These are phyloP conservation scores for Prunus salicina DNA, from an alignment of 306 rosid species.

Conservation along the genomic window DNA sequence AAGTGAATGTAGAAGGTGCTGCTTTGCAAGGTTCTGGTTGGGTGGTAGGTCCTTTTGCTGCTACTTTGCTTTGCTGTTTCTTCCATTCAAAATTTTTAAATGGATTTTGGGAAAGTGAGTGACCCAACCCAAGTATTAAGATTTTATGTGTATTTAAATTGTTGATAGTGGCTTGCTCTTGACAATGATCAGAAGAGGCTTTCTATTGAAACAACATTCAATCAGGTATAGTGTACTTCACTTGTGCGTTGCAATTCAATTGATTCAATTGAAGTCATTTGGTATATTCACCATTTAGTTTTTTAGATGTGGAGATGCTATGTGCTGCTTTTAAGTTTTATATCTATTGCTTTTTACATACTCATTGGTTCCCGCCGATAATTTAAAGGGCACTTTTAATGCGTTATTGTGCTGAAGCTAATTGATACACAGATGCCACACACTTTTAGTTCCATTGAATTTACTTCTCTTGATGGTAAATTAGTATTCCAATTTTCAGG, in stretches of 20 bases:
- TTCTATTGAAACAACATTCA: constrained; percentile 31
- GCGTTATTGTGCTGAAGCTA: not conserved
- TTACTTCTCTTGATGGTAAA: not conserved
- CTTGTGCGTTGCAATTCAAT: not conserved
- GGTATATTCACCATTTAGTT: not conserved
- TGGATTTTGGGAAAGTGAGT: not conserved
- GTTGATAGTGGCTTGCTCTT: constrained; percentile 38
- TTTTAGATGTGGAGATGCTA: not conserved
- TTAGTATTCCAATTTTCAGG: not conserved
- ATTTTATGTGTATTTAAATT: not conserved
- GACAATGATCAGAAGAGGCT: constrained; percentile 35
- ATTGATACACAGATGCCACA: not conserved
- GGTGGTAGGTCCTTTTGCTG: constrained; percentile 59
- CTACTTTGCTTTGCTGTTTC: not conserved
- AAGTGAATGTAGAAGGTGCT: constrained; percentile 79
- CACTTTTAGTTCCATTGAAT: not conserved
- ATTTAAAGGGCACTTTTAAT: not conserved
- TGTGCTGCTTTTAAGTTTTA: not conserved
- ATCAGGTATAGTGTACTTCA: constrained; percentile 25
- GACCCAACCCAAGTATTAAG: not conserved
- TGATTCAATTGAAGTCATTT: not conserved
- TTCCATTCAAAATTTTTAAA: no score
- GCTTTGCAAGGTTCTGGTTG: constrained; percentile 94
- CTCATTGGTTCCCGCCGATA: not conserved
- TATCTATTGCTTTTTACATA: not conserved